These are phyloP conservation scores for Cajanus cajan DNA, from an alignment of 306 rosid genomes.

Conservation along the genomic window DNA sequence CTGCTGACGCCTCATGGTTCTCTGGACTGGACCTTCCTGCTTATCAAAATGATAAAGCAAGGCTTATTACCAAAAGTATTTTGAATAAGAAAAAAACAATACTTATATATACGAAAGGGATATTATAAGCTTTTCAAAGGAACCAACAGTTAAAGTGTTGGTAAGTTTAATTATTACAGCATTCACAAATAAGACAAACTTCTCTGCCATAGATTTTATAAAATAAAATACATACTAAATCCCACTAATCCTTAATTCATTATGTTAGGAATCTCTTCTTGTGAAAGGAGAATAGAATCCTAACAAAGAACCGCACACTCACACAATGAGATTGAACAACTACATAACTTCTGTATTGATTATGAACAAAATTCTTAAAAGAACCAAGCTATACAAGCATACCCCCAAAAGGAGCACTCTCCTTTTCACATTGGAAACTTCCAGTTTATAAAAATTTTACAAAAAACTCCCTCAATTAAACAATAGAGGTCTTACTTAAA, in stretches of 20 bases:
- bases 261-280: too few relatives aligned
- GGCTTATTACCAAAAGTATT: conserved; percentile 6
- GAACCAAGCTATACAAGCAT: too few relatives aligned
- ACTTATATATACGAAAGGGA: background rate
- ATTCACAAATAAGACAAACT: conserved; percentile 16
- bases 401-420: too few relatives aligned
- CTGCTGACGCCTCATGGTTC: conserved; percentile 33
- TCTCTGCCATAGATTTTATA: background rate
- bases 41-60: conserved; percentile 32
- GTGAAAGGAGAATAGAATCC: too few relatives aligned
- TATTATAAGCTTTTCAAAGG: background rate
- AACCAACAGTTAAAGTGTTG: conserved; percentile 10
- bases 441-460: too few relatives aligned
- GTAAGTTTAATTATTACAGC: conserved; percentile 14
- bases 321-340: too few relatives aligned
- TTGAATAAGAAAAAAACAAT: background rate
- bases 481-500: too few relatives aligned
- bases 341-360: too few relatives aligned
- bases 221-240: conserved; percentile 7
- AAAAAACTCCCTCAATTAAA: too few relatives aligned
- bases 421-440: too few relatives aligned
- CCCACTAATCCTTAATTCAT: conserved; percentile 2
- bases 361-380: too few relatives aligned
- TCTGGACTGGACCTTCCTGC: conserved; percentile 69
- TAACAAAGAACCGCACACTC: too few relatives aligned